Base-by-base conservation (phyloP, 2,329 filamentous ascomycete species). In the Byssoonygena ceratinophila region DNA sequence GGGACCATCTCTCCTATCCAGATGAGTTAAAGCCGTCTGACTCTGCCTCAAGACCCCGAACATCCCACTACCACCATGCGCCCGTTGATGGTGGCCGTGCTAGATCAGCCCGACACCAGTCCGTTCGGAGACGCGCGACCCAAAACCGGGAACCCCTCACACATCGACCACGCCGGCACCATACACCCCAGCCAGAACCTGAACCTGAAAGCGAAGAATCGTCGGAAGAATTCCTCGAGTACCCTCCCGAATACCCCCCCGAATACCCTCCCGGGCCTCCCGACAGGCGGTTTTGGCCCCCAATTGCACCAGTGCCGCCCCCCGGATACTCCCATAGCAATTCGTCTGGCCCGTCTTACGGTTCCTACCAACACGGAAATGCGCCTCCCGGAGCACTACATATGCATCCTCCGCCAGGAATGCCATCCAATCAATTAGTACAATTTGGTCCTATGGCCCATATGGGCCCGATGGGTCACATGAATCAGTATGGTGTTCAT, bases 161-260 rank as follows among this genome's bases (percentile, higher is more conserved):
- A 47, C 70, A 66, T 56, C 70, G 66, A 53, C 66, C 64, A 56
- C 72, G 63, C 58, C 71, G 62, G 62, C 70, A 67, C 58, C 73
- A 68, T 68, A 72, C 34, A 18, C 51, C 53, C 7, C 50, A 66
- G 54, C 48, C 47, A 12, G 23, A 23, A 14, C 76, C 77, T 58
- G 72, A 72, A 57, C 73, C 79, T 52, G 78, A 80, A 72, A 85
- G 77, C 65, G 74, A 78, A 29, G 54, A 85, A 65, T 77, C 77
- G 32, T 74, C 74, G 18, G 81, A 86, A 22, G 81, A 85, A n/a
- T 83, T 77, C 63, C 32, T 47, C 32, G 57, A 66, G 61, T 73
- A 75, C 71, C 68, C 67, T 55, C 68, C 67, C n/a, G n/a, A n/a
- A n/a, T n/a, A n/a, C n/a, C n/a, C n/a, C n/a, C 32, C 37, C 32